Evolutionary conservation across 2,329 filamentous ascomycete genomes (phyloP).

Genomic region (Alternaria triticina): DNA sequence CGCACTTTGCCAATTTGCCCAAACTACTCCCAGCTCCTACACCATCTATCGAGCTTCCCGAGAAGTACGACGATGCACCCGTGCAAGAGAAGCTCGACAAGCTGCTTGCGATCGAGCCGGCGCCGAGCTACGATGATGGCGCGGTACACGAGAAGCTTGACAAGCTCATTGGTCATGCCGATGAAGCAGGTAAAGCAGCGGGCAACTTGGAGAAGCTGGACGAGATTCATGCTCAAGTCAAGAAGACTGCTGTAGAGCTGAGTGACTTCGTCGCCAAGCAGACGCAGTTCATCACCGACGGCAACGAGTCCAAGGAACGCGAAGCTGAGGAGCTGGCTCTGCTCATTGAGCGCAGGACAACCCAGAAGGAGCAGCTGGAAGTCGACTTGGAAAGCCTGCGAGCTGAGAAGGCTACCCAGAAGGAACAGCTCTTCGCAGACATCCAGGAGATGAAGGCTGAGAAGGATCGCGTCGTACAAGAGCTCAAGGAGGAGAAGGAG

Average conservation of each 20-base stretch:
- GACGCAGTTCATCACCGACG: slow-evolving; percentile 74
- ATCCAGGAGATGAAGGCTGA: slow-evolving; percentile 54
- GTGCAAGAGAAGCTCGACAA: slow-evolving; percentile 64
- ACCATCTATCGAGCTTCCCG: slow-evolving; percentile 54
- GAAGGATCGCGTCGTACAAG: slow-evolving; percentile 49
- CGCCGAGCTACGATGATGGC: slow-evolving; percentile 50
- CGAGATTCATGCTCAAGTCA: slow-evolving; percentile 86
- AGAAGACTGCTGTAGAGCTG: slow-evolving; percentile 82
- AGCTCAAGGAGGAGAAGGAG: slow-evolving; percentile 52
- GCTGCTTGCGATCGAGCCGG: slow-evolving; percentile 57
- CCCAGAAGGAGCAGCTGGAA: slow-evolving; percentile 67
- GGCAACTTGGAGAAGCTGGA: slow-evolving; percentile 82
- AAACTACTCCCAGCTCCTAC: slow-evolving; percentile 53
- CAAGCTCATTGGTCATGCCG: slow-evolving; percentile 63
- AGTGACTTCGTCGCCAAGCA: slow-evolving; percentile 81
- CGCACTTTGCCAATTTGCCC: slow-evolving; percentile 51
- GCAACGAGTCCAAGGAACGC: slow-evolving; percentile 79
- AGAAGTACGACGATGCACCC: slow-evolving; percentile 60
- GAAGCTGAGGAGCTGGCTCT: slow-evolving; percentile 80
- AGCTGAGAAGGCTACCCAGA: slow-evolving; percentile 64
- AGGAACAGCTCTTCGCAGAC: slow-evolving; percentile 62
- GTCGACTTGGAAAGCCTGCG: slow-evolving; percentile 54
- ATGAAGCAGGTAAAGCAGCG: slow-evolving; percentile 71
- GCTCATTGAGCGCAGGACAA: slow-evolving; percentile 76
- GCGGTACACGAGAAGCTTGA: slow-evolving; percentile 64